Percentiles rank a stretch among this genome's conserved stretches.
Evolutionary conservation across 1,139 yeast genomes (phyloP).

Genomic region (Hyphopichia wangnamkhiaoensis): DNA sequence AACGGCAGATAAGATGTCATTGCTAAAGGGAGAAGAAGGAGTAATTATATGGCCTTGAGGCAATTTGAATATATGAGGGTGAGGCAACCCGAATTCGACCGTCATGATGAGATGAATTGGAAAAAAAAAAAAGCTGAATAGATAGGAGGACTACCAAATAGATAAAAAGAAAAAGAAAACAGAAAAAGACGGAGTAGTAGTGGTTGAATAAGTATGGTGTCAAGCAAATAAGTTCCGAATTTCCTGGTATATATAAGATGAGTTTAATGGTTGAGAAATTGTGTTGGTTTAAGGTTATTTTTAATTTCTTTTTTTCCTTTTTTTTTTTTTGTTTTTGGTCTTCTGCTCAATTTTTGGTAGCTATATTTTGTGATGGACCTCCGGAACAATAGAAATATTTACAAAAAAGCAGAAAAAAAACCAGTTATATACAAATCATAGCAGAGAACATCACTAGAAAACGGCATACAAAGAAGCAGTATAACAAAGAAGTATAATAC

Average conservation of each 20-base stretch:
- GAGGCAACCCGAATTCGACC: conserved; percentile 41
- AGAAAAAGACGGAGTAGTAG: background rate
- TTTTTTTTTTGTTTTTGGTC: too few species aligned
- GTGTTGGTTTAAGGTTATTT: too few species aligned
- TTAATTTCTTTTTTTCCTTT: background rate
- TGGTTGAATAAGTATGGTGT: background rate
- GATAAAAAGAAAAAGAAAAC: background rate
- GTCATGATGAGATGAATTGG: conserved; percentile 8
- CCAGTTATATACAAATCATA: too few species aligned
- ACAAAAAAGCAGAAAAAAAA: too few species aligned
- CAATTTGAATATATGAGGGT: conserved; percentile 31
- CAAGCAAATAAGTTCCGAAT: too few species aligned
- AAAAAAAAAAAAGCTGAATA: background rate
- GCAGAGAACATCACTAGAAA: too few species aligned
- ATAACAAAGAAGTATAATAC: too few species aligned
- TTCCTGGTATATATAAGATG: too few species aligned
- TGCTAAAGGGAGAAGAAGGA: conserved; percentile 40
- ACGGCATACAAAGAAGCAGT: too few species aligned
- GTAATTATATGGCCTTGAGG: conserved; percentile 34
- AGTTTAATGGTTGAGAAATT: conserved; percentile 1
- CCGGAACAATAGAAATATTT: too few species aligned
- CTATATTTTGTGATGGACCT: too few species aligned
- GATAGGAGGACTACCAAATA: background rate
- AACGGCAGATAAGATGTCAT: conserved; percentile 24
- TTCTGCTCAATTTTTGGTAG: too few species aligned